Conservation (phyloP, 768 basidiomycete genomes). For the Calocybe cyanea region DNA sequence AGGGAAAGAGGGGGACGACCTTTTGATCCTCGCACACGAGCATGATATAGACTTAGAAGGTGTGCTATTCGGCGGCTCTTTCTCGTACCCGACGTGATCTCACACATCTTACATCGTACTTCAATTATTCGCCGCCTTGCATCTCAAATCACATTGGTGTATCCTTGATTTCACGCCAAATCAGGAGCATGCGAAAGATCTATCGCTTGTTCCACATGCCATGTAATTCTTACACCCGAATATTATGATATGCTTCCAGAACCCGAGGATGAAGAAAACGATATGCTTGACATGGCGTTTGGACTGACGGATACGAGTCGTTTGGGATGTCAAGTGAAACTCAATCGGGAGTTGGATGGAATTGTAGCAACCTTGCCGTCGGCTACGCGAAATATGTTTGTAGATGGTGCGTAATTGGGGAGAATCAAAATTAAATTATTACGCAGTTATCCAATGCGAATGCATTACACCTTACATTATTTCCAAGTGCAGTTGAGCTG, state of each 20-base stretch:
- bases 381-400: conserved; percentile 97
- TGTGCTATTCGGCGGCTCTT: conserved; percentile 27
- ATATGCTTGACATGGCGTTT: conserved; percentile 98
- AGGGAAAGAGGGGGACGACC: conserved; percentile 91
- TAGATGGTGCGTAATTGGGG: conserved; percentile 82
- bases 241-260: not conserved
- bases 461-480: too few relatives aligned
- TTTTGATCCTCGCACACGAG: conserved; percentile 89
- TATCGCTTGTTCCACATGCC: conserved; percentile 96
- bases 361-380: conserved; percentile 81
- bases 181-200: conserved; percentile 96
- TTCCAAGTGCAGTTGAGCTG: too few relatives aligned
- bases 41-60: conserved; percentile 96
- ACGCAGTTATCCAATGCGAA: too few relatives aligned
- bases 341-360: conserved; percentile 82
- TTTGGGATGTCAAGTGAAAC: conserved; percentile 71
- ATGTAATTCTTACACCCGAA: conserved; percentile 62
- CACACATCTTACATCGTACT: conserved; percentile 1
- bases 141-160: not conserved
- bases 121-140: not conserved
- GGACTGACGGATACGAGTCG: conserved; percentile 92
- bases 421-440: too few relatives aligned
- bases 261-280: conserved; percentile 97
- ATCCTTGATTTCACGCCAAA: not conserved
- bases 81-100: not conserved